phyloP scores from a whole-genome alignment of 257 asterid species.

The Nicotiana noctiflora region DNA sequence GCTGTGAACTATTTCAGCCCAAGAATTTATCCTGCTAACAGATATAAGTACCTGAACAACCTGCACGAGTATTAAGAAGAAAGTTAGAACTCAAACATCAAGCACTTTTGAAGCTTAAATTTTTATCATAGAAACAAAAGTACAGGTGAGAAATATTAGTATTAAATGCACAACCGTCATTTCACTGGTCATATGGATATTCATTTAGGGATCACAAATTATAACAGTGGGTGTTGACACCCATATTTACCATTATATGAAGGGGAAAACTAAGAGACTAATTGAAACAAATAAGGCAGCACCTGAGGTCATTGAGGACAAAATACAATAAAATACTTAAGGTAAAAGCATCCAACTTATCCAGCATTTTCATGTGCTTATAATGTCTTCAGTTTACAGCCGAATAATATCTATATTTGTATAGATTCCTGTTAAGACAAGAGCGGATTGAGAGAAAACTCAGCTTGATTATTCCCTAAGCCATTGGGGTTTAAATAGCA shows the following conservation, averaged over 20 bases:
- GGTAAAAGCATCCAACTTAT: not conserved
- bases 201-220: not conserved
- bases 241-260: not conserved
- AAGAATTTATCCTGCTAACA: slow-evolving; percentile 77
- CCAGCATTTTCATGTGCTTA: slow-evolving; percentile 1
- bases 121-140: not conserved
- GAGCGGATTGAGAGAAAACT: too few species aligned
- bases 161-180: not conserved
- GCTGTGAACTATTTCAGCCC: slow-evolving; percentile 97
- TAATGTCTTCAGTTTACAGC: not conserved
- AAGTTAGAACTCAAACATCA: not conserved
- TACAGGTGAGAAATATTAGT: not conserved
- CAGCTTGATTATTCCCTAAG: too few species aligned
- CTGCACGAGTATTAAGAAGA: slow-evolving; percentile 33
- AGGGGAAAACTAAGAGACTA: not conserved
- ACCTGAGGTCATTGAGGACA: slow-evolving; percentile 1
- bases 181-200: not conserved
- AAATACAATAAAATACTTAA: slow-evolving; percentile 4
- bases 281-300: not conserved
- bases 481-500: too few species aligned
- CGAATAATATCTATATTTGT: not conserved
- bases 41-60: slow-evolving; percentile 75
- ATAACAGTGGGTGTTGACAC: not conserved
- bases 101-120: not conserved
- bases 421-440: not conserved